Base-by-base conservation (phyloP, 768 basidiomycete genomes). In the Auricularia auricula-judae region DNA sequence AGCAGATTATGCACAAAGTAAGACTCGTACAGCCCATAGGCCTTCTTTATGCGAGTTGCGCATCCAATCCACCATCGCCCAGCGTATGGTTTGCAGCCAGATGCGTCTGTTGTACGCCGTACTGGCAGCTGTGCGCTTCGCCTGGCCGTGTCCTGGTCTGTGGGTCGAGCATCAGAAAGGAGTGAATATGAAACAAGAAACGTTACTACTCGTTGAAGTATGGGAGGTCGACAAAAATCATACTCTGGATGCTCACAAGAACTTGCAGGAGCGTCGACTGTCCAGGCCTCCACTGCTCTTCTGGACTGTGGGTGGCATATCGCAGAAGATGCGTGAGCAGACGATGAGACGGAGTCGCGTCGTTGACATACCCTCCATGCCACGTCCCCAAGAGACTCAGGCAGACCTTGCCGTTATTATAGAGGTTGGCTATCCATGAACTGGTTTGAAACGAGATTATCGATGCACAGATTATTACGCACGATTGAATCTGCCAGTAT, bases 241-340 rank as follows among this genome's bases (percentile, higher is more conserved):
- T 84, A 70, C 80, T 80, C 70, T 84, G 83, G 33, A 84, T 83
- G 63, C 80, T 82, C 39, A 85, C 79, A 18, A 84, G 72, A 18
- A 84, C 82, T 70, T 84, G 84, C 43, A 84, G 73, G 23, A 85
- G 71, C 8, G 83, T 84, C n/a, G 81, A 83, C 62, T 79, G 79
- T 54, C 73, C 67, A 16, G 76, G 69, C 3, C 73, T 74, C 83
- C 83, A 85, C 69, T 80, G 72, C 67, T 79, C 79, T 65, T 79
- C 78, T 5, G 78, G 76, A 10, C 74, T 74, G 61, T 29, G 29
- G 29, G 2, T 29, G 2, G 29, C 29, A 29, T 29, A 29, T 29
- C 29, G 29, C 29, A 29, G 29, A 29, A 29, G 2, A 29, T 29
- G 29, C 29, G 29, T 29, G 29, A 29, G 29, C 29, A 29, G 29